phyloP scores from a whole-genome alignment of 768 basidiomycete species.

The Calocybe indica region DNA sequence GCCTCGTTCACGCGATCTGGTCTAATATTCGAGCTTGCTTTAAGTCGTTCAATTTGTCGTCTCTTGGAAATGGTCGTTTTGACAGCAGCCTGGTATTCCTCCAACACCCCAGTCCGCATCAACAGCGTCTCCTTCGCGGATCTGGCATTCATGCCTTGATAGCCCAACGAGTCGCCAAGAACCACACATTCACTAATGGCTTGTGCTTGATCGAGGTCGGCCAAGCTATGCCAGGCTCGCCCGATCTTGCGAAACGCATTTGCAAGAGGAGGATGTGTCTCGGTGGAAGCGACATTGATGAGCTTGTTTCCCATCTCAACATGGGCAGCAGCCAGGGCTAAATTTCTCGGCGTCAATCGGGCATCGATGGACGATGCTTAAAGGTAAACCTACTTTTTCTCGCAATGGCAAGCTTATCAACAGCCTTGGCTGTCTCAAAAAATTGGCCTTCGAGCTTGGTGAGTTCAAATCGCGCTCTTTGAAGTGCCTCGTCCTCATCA shows the following conservation, averaged over 20 bases:
- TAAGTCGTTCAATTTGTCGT: conserved; percentile 83
- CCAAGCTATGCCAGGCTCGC: conserved; percentile 78
- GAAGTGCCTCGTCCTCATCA: conserved; percentile 92
- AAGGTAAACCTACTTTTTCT: conserved; percentile 57
- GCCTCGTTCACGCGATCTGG: conserved; percentile 87
- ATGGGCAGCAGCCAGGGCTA: conserved; percentile 74
- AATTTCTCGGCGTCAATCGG: neutral
- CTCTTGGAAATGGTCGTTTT: conserved; percentile 93
- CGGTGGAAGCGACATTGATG: conserved; percentile 82
- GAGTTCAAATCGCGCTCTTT: conserved; percentile 84
- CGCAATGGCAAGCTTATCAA: conserved; percentile 78
- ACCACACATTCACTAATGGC: conserved; percentile 93
- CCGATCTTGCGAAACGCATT: conserved; percentile 84
- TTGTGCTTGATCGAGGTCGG: conserved; percentile 87
- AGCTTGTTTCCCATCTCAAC: conserved; percentile 93
- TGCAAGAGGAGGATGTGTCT: conserved; percentile 79
- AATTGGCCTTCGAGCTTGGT: conserved; percentile 91
- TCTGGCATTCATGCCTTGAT: conserved; percentile 94
- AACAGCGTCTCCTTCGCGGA: conserved; percentile 93
- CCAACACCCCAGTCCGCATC: conserved; percentile 85
- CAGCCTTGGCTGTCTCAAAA: conserved; percentile 86
- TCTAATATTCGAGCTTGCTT: conserved; percentile 80
- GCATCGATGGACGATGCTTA: neutral
- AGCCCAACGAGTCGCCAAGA: conserved; percentile 92
- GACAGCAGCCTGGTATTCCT: conserved; percentile 91